Base-by-base conservation (phyloP, 2,329 filamentous ascomycete genomes). In the Sordariomycetes sp. region DNA sequence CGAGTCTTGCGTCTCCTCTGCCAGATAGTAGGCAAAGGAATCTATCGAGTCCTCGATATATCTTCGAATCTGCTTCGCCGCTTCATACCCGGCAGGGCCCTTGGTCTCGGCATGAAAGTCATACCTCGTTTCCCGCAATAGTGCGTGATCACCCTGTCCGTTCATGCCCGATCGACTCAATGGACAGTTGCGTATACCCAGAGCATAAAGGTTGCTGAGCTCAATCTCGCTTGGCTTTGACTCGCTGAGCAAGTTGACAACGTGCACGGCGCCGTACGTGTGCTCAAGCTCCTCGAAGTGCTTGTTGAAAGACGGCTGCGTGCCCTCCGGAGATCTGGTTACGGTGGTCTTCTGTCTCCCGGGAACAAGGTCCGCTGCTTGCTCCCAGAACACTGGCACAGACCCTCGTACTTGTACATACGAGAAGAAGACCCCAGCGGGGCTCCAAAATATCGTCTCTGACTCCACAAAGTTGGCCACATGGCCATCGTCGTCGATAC, bases 381-480 rank as follows among this genome's bases (percentile, higher is more conserved):
- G 92, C 55, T 98, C 92, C 92, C 92, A 98, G 55, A 98, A 98
- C 3, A 96, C 71, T 1, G 92, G 92, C 7, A 98, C 86, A 6
- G 88, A 95, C 24, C 92, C 92, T 47, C 92, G 76, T 18, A 93
- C 76, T 58, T 98, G 92, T 3, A 81, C 86, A 56, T 95, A 98
- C 0, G 92, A 96, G 54, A 96, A 96, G 36, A 86, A 77, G 6
- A 86, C 63, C 4, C 76, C 75, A 1, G 77, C 75, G 1, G 84
- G 83, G 46, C 81, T 82, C 82, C 85, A 94, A 51, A 93, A 88
- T 26, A 90, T 78, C 0, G 87, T 94, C 59, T 98, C 92, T 0
- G 87, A 92, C 58, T 98, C 92, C n/a, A 96, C 92, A 58, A 94
- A 98, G 57, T 98, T 98, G 40, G 92, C 88, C 19, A 96, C 92